These are phyloP conservation scores for Fusarium vanettenii DNA, from an alignment of 2,329 filamentous ascomycete species.

Conservation along the genomic window DNA sequence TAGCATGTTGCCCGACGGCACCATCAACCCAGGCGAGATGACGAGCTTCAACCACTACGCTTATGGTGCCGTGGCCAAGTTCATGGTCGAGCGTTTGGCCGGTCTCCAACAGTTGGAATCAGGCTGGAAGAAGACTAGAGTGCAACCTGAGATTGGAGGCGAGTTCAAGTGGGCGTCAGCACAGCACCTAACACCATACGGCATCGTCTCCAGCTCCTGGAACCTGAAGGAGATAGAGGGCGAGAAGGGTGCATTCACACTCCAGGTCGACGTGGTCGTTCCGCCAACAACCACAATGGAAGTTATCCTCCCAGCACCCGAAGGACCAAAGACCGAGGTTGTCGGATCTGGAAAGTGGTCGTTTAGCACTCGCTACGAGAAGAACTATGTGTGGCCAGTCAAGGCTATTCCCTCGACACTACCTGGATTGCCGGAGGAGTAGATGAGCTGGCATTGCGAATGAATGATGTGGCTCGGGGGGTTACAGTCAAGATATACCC, in stretches of 20 bases:
- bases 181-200: conserved; percentile 37
- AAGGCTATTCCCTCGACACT: not conserved
- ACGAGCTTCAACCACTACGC: conserved; percentile 58
- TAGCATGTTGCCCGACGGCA: conserved; percentile 50
- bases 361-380: not conserved
- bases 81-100: conserved; percentile 47
- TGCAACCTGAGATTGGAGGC: conserved; percentile 31
- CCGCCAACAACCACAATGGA: conserved; percentile 37
- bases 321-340: conserved; percentile 10
- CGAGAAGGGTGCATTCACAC: not conserved
- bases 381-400: conserved; percentile 16
- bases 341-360: conserved; percentile 37
- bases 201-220: conserved; percentile 35
- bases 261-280: conserved; percentile 27
- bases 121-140: conserved; percentile 40
- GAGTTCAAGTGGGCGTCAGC: conserved; percentile 36
- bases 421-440: not conserved
- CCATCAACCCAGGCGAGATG: conserved; percentile 54
- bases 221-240: conserved; percentile 22
- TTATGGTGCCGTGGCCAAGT: conserved; percentile 52
- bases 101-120: conserved; percentile 35
- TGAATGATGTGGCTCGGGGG: not conserved
- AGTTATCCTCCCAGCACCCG: conserved; percentile 25
- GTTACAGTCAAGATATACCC: not conserved
- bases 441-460: not conserved